Evolutionary conservation across 768 basidiomycete genomes (phyloP).

Genomic region (Trametes cubensis): DNA sequence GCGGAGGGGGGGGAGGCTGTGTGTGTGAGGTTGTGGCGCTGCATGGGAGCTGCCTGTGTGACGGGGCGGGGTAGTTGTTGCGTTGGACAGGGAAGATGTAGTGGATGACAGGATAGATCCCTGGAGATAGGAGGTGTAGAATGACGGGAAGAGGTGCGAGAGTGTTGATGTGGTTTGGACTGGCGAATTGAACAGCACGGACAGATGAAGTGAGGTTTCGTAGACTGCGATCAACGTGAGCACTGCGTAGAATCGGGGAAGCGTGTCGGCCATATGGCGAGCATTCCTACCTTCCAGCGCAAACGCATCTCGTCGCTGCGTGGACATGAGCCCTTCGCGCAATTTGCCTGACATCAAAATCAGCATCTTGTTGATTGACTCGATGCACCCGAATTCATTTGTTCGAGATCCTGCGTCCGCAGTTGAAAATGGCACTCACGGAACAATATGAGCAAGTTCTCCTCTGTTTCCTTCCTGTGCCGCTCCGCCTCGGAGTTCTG

Average conservation of each 20-base stretch:
- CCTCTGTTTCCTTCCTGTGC: slow-evolving; percentile 54
- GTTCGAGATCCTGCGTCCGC: too few relatives aligned
- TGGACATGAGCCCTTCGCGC: slow-evolving; percentile 70
- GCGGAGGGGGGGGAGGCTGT: slow-evolving; percentile 42
- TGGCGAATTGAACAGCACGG: slow-evolving; percentile 62
- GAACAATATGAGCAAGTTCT: slow-evolving; percentile 74
- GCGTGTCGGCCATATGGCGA: background rate
- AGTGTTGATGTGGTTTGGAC: slow-evolving; percentile 65
- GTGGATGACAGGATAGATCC: background rate
- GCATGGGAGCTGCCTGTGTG: background rate
- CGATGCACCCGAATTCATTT: background rate
- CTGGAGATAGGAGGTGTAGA: slow-evolving; percentile 40
- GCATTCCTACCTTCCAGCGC: slow-evolving; percentile 61
- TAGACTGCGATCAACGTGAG: slow-evolving; percentile 52
- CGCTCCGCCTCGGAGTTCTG: slow-evolving; percentile 13
- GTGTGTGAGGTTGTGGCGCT: background rate
- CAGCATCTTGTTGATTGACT: background rate
- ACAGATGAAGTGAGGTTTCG: slow-evolving; percentile 70
- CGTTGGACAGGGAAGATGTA: background rate
- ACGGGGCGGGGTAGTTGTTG: too few relatives aligned
- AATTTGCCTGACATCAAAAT: slow-evolving; percentile 59
- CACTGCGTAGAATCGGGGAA: background rate
- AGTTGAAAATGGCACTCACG: slow-evolving; percentile 45
- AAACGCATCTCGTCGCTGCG: slow-evolving; percentile 60
- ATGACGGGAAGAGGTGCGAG: slow-evolving; percentile 55